Conservation (phyloP, 2,329 filamentous ascomycete species). For the Sarocladiaceae sp. region DNA sequence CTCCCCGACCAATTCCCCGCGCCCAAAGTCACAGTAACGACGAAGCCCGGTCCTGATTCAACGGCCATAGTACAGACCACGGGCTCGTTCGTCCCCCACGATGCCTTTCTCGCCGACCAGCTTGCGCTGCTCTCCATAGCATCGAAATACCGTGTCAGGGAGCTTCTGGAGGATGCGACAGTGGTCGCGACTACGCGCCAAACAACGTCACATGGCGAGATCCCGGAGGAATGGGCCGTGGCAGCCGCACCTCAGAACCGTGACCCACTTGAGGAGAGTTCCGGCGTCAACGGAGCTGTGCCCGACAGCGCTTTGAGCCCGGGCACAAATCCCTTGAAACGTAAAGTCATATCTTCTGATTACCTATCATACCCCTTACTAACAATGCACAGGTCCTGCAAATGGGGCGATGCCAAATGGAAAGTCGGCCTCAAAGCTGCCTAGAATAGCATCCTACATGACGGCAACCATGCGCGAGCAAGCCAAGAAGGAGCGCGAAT, state of each 20-base stretch:
- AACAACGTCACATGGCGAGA: conserved; percentile 69
- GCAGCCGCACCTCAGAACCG: conserved; percentile 53
- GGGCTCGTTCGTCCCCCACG: conserved; percentile 66
- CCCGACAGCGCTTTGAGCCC: conserved; percentile 26
- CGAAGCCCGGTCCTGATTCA: conserved; percentile 50
- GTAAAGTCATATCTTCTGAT: conserved; percentile 35
- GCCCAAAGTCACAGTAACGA: conserved; percentile 47
- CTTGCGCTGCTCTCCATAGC: conserved; percentile 77
- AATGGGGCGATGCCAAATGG: conserved; percentile 30
- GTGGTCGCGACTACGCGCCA: conserved; percentile 65
- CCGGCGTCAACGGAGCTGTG: conserved; percentile 20
- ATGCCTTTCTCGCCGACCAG: conserved; percentile 73
- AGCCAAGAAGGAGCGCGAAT: conserved; percentile 59
- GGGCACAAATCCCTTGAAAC: conserved; percentile 50
- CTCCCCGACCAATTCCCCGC: conserved; percentile 41
- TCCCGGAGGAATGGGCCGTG: conserved; percentile 70
- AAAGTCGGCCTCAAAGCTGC: conserved; percentile 39
- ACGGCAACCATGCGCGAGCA: conserved; percentile 53
- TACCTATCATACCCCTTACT: conserved; percentile 9
- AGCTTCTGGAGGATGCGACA: conserved; percentile 71
- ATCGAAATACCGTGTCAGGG: conserved; percentile 70
- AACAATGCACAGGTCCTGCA: conserved; percentile 30
- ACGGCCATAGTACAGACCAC: conserved; percentile 56
- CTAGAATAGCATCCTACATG: conserved; percentile 44
- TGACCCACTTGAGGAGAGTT: conserved; percentile 25